Evolutionary conservation across 805 yeast genomes (phyloP), one percentile per base, ranked within the genome.

Genomic region (Candida easanensis): DNA sequence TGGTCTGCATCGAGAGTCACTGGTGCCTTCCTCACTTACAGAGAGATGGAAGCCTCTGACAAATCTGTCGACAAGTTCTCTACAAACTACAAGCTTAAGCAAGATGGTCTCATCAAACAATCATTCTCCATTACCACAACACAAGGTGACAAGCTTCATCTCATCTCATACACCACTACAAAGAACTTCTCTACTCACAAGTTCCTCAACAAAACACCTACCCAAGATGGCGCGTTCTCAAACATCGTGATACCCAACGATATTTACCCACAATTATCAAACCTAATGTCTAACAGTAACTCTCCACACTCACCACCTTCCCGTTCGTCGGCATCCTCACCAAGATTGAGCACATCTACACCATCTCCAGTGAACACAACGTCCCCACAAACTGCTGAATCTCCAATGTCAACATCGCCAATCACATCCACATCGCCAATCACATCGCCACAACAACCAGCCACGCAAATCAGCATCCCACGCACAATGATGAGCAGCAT

Each of bases 1-100:
- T 84, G 91, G 90, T 71, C 79, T 45, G 86, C 89, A 2, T 78
- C 85, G 0, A 70, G 88, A 45, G 88, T 84, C 1, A 71, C 73
- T 4, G 85, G 86, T 4, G 70, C 76, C 2, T 82, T 82, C 54
- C 63, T 82, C 23, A 74, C 78, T 3, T 82, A 82, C 60, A 72
- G 76, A 40, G 88, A 84, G 57, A 73, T 81, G 69, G 81, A 78
- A 46, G 11, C 42, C 4, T 38, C 38, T 3, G 40, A 21, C 10
- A 32, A 36, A 17, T 8, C 27, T 20, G 38, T 35, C 25, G 44
- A 21, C 14, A 37, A 30, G 7, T 30, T 39, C 19, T 38, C 21
- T 17, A 37, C 49, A 3, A 41, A 42, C 6, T 69, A 62, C 53
- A 49, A 66, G 15, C 69, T 71, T 55, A 73, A 76, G 51, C 59